Conservation (phyloP, 2,329 filamentous ascomycete species). For the Graphilbum ipis-grandicollis region DNA sequence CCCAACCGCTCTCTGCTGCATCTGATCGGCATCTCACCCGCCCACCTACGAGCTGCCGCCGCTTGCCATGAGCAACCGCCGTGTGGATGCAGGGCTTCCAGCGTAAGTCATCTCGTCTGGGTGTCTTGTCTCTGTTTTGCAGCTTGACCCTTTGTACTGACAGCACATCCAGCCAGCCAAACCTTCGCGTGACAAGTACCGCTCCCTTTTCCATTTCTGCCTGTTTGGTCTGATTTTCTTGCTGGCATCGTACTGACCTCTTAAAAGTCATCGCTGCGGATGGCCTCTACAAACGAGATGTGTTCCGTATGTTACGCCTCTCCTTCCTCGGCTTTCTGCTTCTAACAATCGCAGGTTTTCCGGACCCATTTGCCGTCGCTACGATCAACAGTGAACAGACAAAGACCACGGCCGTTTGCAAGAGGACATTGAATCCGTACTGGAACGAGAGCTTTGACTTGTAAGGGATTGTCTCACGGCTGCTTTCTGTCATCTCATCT, state of each 20-base stretch:
- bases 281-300: conserved; percentile 97
- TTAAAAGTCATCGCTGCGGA: conserved; percentile 93
- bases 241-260: conserved; percentile 20
- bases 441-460: conserved; percentile 99
- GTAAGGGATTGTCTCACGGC: conserved; percentile 35
- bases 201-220: conserved; percentile 9
- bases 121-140: background rate
- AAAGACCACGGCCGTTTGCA: conserved; percentile 92
- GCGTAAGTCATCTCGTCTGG: conserved; percentile 29
- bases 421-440: conserved; percentile 96
- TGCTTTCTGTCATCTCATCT: too few relatives aligned
- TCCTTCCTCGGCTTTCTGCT: too few relatives aligned
- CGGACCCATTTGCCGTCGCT: conserved; percentile 92
- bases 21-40: too few relatives aligned
- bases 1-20: too few relatives aligned
- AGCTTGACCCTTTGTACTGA: conserved; percentile 2
- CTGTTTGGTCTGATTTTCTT: background rate
- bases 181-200: conserved; percentile 86
- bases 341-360: conserved; percentile 70
- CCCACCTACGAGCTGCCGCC: background rate
- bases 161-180: conserved; percentile 44
- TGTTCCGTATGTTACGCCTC: conserved; percentile 66
- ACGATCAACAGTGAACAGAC: conserved; percentile 97
- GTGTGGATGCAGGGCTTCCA: conserved; percentile 44
- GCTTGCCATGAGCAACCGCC: conserved; percentile 25